Evolutionary conservation across 23 red algal species (phyloP).

Genomic region (Gracilaria vermiculophylla): DNA sequence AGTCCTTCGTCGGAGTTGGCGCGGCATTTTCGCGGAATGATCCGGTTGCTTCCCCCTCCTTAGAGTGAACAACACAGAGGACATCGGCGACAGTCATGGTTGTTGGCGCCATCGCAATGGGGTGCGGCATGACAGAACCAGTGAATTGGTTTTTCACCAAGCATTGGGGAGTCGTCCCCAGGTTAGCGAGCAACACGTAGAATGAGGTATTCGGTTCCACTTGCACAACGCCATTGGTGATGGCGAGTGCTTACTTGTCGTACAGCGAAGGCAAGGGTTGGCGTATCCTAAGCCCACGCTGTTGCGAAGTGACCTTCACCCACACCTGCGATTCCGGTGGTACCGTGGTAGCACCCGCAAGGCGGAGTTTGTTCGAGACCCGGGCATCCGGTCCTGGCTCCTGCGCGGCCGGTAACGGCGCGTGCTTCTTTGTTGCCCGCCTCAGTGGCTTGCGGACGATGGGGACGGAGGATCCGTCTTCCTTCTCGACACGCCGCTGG

Average conservation of each 20-base stretch:
- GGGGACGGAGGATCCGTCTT: neutral
- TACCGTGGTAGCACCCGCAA: too few species aligned
- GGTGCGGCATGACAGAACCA: too few species aligned
- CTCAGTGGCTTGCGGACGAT: neutral
- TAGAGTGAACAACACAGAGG: neutral
- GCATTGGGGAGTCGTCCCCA: neutral
- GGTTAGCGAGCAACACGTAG: neutral
- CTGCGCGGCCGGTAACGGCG: neutral
- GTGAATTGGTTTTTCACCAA: neutral
- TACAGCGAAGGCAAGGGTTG: slow-evolving; percentile 7
- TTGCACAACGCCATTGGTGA: neutral
- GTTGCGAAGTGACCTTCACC: too few species aligned
- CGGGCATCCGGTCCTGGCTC: neutral
- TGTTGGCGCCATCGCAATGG: too few species aligned
- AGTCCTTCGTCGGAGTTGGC: too few species aligned
- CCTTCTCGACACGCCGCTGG: neutral
- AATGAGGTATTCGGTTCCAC: neutral
- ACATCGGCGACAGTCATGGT: neutral
- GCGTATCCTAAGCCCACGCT: too few species aligned
- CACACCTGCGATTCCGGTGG: too few species aligned
- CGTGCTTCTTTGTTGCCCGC: neutral
- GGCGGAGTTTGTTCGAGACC: neutral
- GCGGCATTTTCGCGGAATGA: too few species aligned
- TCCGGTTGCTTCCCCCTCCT: too few species aligned
- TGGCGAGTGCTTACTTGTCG: neutral